Conservation (phyloP, 2,329 filamentous ascomycete species). For the Colletotrichum brevisporum region DNA sequence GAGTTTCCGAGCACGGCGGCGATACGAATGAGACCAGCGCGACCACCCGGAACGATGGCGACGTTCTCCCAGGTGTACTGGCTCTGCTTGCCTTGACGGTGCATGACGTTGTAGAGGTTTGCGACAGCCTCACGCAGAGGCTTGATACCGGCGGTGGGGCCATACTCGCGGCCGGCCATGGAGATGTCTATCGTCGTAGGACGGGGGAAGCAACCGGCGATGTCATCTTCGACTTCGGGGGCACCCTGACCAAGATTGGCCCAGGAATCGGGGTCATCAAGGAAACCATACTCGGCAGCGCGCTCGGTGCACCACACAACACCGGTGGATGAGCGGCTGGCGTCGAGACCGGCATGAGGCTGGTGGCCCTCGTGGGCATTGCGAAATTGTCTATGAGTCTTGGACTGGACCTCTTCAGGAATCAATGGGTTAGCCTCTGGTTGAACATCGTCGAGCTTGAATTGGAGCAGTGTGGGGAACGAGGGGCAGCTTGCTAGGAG, state of each 20-base stretch:
- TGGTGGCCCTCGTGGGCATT: conserved; percentile 91
- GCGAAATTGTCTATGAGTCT: conserved; percentile 90
- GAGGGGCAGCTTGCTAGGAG: conserved; percentile 37
- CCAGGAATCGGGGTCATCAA: conserved; percentile 86
- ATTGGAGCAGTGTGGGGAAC: conserved; percentile 39
- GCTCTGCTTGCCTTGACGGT: conserved; percentile 87
- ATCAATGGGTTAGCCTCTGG: conserved; percentile 37
- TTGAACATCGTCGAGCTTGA: conserved; percentile 23
- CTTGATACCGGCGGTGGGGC: conserved; percentile 94
- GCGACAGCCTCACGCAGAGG: conserved; percentile 90
- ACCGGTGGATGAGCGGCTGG: conserved; percentile 88
- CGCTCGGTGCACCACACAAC: conserved; percentile 95
- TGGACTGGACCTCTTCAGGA: conserved; percentile 80
- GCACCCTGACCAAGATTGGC: conserved; percentile 96
- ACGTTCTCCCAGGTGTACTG: conserved; percentile 99
- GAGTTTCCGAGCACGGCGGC: conserved; percentile 94
- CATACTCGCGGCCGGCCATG: conserved; percentile 87
- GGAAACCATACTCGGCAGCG: conserved; percentile 89
- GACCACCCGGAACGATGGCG: conserved; percentile 92
- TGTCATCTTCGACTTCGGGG: conserved; percentile 94
- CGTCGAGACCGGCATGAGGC: conserved; percentile 91
- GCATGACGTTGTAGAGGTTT: conserved; percentile 92
- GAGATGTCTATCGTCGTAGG: conserved; percentile 84
- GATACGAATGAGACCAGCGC: conserved; percentile 93
- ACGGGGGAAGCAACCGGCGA: conserved; percentile 88